Evolutionary conservation across 371 early-diverging fungal species (phyloP).

Genomic region (Mortierella sp.): DNA sequence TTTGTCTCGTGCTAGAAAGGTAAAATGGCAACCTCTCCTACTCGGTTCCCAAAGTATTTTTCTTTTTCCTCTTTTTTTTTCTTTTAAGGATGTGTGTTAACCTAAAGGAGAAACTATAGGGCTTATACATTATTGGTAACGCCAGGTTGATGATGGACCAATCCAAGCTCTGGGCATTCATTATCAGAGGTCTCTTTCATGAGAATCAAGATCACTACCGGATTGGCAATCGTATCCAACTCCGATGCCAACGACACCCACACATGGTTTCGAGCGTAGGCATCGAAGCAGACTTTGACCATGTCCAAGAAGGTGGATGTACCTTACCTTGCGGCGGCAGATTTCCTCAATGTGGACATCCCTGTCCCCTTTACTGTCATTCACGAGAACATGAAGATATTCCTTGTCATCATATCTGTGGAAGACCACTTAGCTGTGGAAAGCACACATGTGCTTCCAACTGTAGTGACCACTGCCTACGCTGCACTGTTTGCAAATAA

Average conservation of each 20-base stretch:
- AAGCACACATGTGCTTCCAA: constrained; percentile 15
- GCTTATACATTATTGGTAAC: constrained; percentile 81
- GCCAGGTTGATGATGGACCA: constrained; percentile 60
- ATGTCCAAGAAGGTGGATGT: constrained; percentile 61
- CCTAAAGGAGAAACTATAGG: constrained; percentile 47
- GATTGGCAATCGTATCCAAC: constrained; percentile 55
- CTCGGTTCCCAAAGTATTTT: neutral
- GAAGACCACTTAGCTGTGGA: constrained; percentile 21
- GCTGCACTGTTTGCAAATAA: constrained; percentile 15
- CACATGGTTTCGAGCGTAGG: constrained; percentile 53
- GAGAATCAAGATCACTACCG: constrained; percentile 37
- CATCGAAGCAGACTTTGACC: constrained; percentile 63
- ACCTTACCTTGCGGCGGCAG: constrained; percentile 53
- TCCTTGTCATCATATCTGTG: constrained; percentile 26
- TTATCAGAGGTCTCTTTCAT: constrained; percentile 28
- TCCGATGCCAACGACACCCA: constrained; percentile 60
- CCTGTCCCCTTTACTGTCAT: constrained; percentile 34
- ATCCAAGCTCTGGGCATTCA: constrained; percentile 71
- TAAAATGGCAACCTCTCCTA: neutral
- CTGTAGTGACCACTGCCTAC: constrained; percentile 22
- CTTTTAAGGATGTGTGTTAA: neutral
- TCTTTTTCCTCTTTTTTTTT: neutral
- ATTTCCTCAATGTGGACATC: constrained; percentile 38
- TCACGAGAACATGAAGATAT: constrained; percentile 20
- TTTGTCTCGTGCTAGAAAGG: constrained; percentile 74